phyloP scores from a whole-genome alignment of 169 alveolate species.

The Cryptosporidium canis region DNA sequence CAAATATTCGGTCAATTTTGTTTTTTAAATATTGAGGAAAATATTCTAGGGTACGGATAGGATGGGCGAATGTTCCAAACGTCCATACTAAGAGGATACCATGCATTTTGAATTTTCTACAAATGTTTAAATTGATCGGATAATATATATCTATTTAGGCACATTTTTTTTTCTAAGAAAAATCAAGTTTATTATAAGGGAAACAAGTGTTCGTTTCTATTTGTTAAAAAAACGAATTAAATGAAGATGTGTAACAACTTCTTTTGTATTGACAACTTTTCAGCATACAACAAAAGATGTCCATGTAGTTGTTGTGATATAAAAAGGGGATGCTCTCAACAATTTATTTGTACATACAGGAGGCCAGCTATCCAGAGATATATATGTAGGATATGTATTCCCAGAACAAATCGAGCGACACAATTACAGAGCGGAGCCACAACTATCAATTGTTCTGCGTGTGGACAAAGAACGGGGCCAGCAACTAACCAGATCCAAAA shows the following conservation, averaged over 20 bases:
- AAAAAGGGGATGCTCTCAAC: slow-evolving; percentile 13
- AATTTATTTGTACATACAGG: neutral
- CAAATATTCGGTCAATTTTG: too few relatives aligned
- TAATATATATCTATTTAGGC: neutral
- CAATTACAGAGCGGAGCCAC: neutral
- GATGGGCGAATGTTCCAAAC: neutral
- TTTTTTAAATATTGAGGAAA: neutral
- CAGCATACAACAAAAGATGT: neutral
- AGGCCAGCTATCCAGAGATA: neutral
- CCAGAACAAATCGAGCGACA: neutral
- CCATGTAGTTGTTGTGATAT: neutral
- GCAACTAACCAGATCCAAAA: neutral
- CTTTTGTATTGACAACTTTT: neutral
- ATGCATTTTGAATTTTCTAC: neutral
- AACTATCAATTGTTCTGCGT: neutral
- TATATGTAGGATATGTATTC: slow-evolving; percentile 16
- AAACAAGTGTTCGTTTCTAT: neutral
- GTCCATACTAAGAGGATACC: neutral
- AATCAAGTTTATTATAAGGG: neutral
- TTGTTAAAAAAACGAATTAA: neutral
- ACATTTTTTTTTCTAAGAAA: neutral
- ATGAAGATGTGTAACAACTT: neutral
- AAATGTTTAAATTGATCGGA: neutral
- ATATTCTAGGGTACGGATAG: neutral
- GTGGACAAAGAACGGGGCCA: neutral